A percentile compares a stretch with the other conserved stretches of the same genome.
Evolutionary conservation across 768 basidiomycete species (phyloP).

Genomic region (Naganishia antarctica): DNA sequence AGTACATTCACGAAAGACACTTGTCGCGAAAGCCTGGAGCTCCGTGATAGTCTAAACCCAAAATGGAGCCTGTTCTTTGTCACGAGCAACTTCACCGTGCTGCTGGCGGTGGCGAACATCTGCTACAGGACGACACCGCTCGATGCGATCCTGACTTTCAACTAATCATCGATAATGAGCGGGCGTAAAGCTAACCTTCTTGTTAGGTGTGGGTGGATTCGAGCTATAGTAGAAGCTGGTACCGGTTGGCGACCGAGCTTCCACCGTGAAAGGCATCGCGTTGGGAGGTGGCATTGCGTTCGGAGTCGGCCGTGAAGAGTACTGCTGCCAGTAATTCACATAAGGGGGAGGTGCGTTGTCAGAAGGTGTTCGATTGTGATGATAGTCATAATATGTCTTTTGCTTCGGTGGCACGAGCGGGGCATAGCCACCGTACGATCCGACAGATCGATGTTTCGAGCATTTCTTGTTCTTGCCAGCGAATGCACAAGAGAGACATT

Average conservation of each 20-base stretch:
- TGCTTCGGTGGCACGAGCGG: not conserved
- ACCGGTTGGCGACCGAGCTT: conserved; percentile 14
- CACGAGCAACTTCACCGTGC: too few relatives aligned
- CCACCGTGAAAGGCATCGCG: conserved; percentile 1
- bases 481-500: conserved; percentile 1
- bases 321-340: not conserved
- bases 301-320: too few relatives aligned
- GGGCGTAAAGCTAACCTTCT: conserved; percentile 4
- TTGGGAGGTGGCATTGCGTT: not conserved
- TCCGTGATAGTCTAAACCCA: too few relatives aligned
- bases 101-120: too few relatives aligned
- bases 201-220: conserved; percentile 6
- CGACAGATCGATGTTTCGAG: conserved; percentile 14
- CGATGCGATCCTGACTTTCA: not conserved
- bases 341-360: not conserved
- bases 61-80: too few relatives aligned
- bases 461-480: conserved; percentile 19
- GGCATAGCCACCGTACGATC: not conserved
- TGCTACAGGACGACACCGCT: too few relatives aligned
- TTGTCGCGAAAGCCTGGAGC: too few relatives aligned
- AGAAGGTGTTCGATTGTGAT: not conserved
- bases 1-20: too few relatives aligned
- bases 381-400: conserved; percentile 1
- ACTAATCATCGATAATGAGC: not conserved
- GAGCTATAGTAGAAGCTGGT: conserved; percentile 17